phyloP scores from a whole-genome alignment of 257 asterid genomes.

The Solanum gandarillasii region DNA sequence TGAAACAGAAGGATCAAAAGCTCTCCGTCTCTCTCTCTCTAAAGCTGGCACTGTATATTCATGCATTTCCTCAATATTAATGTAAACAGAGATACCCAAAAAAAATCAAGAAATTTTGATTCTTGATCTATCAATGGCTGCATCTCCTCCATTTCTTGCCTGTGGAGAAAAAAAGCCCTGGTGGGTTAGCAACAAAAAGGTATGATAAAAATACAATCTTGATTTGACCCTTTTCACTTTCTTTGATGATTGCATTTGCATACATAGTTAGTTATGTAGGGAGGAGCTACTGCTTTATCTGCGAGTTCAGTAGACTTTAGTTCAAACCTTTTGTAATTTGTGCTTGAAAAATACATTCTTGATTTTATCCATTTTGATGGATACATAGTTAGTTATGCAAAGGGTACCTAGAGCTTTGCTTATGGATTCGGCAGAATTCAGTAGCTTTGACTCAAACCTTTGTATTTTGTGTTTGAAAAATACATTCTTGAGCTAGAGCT shows the following conservation, averaged over 20 bases:
- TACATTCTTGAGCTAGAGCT: not conserved
- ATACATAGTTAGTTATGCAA: not conserved
- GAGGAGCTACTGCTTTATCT: not conserved
- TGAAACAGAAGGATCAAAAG: conserved; percentile 3
- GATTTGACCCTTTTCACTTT: not conserved
- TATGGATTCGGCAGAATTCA: not conserved
- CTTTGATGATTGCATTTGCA: not conserved
- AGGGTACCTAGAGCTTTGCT: not conserved
- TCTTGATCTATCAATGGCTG: conserved; percentile 50
- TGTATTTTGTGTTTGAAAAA: too few species aligned
- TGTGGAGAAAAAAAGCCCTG: conserved; percentile 54
- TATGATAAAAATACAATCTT: not conserved
- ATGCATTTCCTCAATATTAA: conserved; percentile 1
- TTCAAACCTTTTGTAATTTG: not conserved
- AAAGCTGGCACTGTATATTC: conserved; percentile 23
- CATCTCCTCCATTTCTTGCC: conserved; percentile 33
- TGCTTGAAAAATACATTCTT: not conserved
- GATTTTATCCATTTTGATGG: not conserved
- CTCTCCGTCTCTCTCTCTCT: not conserved
- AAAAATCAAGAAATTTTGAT: not conserved
- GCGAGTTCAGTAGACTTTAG: not conserved
- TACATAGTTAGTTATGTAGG: not conserved
- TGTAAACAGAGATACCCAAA: not conserved
- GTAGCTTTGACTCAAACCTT: not conserved
- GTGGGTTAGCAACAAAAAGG: conserved; percentile 72